These are phyloP conservation scores for Aspergillus piperis DNA, from an alignment of 2,329 filamentous ascomycete genomes.

Conservation along the genomic window DNA sequence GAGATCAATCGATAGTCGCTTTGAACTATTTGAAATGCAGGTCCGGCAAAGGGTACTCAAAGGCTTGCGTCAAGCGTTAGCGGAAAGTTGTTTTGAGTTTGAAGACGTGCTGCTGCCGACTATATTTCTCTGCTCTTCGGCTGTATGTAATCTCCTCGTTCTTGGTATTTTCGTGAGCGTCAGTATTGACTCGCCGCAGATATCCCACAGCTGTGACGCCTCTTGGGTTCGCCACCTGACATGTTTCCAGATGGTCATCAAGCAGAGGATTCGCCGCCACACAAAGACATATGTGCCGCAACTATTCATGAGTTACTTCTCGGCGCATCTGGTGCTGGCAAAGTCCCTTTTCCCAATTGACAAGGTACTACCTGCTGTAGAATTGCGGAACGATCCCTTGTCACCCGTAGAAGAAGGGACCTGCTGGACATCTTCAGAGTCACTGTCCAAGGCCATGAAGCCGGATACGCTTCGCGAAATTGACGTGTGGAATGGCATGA, in stretches of 20 bases:
- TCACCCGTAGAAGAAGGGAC: background rate
- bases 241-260: constrained; percentile 10
- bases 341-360: constrained; percentile 1
- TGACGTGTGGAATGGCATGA: constrained; percentile 1
- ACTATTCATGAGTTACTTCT: constrained; percentile 5
- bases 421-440: background rate
- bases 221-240: constrained; percentile 8
- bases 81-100: background rate
- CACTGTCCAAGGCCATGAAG: background rate
- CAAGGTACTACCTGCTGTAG: background rate
- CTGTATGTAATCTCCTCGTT: background rate
- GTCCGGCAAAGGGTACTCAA: constrained; percentile 3
- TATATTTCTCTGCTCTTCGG: constrained; percentile 11
- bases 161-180: background rate
- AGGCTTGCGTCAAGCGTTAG: constrained; percentile 5
- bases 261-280: background rate
- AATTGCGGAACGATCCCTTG: background rate
- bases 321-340: constrained; percentile 1
- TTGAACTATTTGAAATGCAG: constrained; percentile 2
- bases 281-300: background rate
- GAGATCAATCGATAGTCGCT: background rate
- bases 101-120: constrained; percentile 8
- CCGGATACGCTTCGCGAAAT: background rate
- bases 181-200: background rate
- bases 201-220: constrained; percentile 8